Base-by-base conservation (phyloP, 2,329 filamentous ascomycete species). In the Claviceps pusilla region DNA sequence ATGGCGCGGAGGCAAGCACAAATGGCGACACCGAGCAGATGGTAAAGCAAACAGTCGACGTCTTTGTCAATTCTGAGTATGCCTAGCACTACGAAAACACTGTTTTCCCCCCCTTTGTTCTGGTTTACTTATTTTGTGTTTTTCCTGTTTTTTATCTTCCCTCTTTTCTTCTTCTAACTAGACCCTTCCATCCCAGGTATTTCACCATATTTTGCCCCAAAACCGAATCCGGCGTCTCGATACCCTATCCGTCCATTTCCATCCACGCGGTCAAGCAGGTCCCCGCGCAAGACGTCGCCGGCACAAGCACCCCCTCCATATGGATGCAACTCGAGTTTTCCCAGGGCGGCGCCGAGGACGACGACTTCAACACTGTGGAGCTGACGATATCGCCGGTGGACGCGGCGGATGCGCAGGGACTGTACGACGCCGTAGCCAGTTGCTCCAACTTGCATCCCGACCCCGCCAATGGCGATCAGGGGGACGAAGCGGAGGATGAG, bases 391-490 rank as follows among this genome's bases (percentile, higher is more conserved):
- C 84, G 16, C 84, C 84, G 2, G 69, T 65, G 14, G 57, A 57
- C 12, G 56, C 63, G 16, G 53, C 61, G n/a, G 62, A 60, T 53
- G 35, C 63, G 57, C 63, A 61, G 59, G 56, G 75, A 53, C 73
- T 88, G 37, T 90, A 82, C 69, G 76, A 78, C 19, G 86, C 87
- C 42, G 80, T 90, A 57, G 83, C 85, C 1, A 77, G 76, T 28
- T 90, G 87, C 69, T 86, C 86, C 3, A 84, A 90, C 62, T 71
- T 90, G 14, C 83, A 90, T 63, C 86, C 86, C 0, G 86, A 89
- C 60, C 81, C 82, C 0, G 71, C 73, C n/a, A 71, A 73, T 10
- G 78, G 75, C 3, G 79, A 76, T 9, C 77, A 76, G 0, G 80
- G 79, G 1, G 35, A 37, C 11, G 35, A 10, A 37, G 79, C 79